A percentile compares a stretch with the other conserved stretches of the same genome.
phyloP scores from a whole-genome alignment of 2,329 filamentous ascomycete species.

The Didymella arachidicola region DNA sequence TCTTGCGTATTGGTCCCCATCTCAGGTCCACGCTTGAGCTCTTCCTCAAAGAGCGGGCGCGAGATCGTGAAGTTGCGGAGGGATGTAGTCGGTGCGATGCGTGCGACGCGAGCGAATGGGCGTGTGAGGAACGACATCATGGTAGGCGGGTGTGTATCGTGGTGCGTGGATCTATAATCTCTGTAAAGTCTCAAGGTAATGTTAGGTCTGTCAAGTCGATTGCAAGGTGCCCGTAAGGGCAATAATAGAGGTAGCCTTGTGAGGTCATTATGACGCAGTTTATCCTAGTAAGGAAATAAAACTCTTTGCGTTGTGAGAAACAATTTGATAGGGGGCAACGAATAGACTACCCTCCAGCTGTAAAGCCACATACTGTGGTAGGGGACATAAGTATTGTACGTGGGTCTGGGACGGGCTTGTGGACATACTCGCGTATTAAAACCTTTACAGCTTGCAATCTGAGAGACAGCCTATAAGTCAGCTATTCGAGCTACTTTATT shows the following conservation, averaged over 20 bases:
- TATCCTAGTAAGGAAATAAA: no score
- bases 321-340: no score
- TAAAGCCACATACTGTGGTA: no score
- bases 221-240: not conserved
- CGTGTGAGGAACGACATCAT: constrained; percentile 15
- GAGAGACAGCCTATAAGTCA: no score
- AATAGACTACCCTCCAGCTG: no score
- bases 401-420: no score
- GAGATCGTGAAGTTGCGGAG: constrained; percentile 22
- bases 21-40: constrained; percentile 30
- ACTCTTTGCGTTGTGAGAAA: no score
- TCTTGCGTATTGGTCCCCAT: constrained; percentile 33
- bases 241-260: not conserved
- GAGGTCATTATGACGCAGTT: no score
- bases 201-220: not conserved
- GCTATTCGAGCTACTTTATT: no score
- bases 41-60: not conserved
- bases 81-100: not conserved
- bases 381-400: no score
- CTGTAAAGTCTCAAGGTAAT: not conserved
- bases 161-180: not conserved
- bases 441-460: no score
- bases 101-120: not conserved
- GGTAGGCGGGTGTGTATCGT: not conserved
- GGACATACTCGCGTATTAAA: no score